Evolutionary conservation across 169 alveolate genomes (phyloP), one percentile per base, ranked within the genome.

Genomic region (Eimeria acervulina): DNA sequence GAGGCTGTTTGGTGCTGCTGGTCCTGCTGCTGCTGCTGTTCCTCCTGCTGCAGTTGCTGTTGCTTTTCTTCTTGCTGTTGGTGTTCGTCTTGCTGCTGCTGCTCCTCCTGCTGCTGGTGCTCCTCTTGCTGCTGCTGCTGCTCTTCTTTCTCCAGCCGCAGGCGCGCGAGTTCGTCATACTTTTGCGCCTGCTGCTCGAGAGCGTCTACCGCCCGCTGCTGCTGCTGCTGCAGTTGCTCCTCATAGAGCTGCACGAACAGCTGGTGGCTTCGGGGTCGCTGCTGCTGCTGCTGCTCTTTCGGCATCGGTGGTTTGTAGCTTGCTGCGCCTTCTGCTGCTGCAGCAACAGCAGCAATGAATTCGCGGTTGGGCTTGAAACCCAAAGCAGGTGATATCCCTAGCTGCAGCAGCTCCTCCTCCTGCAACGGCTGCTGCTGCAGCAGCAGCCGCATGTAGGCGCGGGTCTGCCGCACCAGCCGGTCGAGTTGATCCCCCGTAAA

Each of bases 401-500:
- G 94, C 74, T 81, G 92, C 88, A 70, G 84, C 63, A 95, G 95
- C 70, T 83, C 95, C 40, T 85, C 92, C 36, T 61, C 83, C 76
- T 81, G 40, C 31, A 95, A 88, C 40, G 96, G 96, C 85, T 85
- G 83, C 94, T 90, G 95, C 95, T 59, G 51, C 88, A 88, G 95
- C 88, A 94, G 84, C 87, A 95, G 92, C 59, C 95, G 98, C 70
- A 96, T 95, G 93, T 97, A 97, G 38, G 98, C 98, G 52, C 91
- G 91, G 7, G 96, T 52, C 89, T 97, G 98, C 55, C 70, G 94
- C 78, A 96, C 90, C 44, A 97, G 91, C 26, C 90, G 96, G 72
- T 97, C 98, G 42, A 96, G 76, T 87, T 97, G 96, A 21, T 87
- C 90, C 38, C 83, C 89, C 10, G 89, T 52, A 74, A 97, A 95